phyloP scores from a whole-genome alignment of 2,329 filamentous ascomycete genomes.

The Xylaria sp. region DNA sequence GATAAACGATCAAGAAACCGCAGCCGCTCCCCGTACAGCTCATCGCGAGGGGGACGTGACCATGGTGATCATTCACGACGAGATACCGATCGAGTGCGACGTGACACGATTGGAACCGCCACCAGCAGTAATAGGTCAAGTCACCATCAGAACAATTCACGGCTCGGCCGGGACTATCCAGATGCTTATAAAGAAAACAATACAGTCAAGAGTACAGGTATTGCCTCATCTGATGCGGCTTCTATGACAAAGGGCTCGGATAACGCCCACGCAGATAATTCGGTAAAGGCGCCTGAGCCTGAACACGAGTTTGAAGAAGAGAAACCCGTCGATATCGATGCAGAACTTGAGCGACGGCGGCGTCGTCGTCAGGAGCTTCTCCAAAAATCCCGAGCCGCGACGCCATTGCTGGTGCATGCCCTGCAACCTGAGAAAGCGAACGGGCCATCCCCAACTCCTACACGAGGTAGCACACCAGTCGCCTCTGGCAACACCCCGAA shows the following conservation, averaged over 20 bases:
- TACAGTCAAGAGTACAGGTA: constrained; percentile 53
- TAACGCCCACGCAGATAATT: constrained; percentile 29
- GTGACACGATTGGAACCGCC: constrained; percentile 29
- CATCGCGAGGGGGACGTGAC: constrained; percentile 27
- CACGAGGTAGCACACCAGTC: constrained; percentile 40
- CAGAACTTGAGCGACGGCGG: constrained; percentile 77
- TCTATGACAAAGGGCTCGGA: constrained; percentile 54
- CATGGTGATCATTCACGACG: constrained; percentile 24
- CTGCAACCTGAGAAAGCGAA: constrained; percentile 58
- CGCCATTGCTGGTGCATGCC: constrained; percentile 70
- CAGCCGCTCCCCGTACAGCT: constrained; percentile 29
- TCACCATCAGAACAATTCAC: constrained; percentile 42
- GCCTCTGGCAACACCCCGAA: constrained; percentile 38
- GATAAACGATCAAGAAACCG: constrained; percentile 52
- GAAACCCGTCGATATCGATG: constrained; percentile 69
- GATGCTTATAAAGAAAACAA: constrained; percentile 57
- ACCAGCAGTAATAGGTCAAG: constrained; percentile 38
- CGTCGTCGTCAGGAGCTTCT: constrained; percentile 79
- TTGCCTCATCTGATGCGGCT: constrained; percentile 63
- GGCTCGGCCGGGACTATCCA: constrained; percentile 50
- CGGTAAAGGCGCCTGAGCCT: constrained; percentile 32
- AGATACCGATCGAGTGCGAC: constrained; percentile 23
- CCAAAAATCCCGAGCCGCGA: constrained; percentile 71
- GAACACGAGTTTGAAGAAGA: constrained; percentile 48
- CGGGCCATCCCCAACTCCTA: constrained; percentile 49